Evolutionary conservation across 2,329 filamentous ascomycete species (phyloP), one percentile per base, ranked within the genome.

Genomic region (Daldinia eschscholtzii): DNA sequence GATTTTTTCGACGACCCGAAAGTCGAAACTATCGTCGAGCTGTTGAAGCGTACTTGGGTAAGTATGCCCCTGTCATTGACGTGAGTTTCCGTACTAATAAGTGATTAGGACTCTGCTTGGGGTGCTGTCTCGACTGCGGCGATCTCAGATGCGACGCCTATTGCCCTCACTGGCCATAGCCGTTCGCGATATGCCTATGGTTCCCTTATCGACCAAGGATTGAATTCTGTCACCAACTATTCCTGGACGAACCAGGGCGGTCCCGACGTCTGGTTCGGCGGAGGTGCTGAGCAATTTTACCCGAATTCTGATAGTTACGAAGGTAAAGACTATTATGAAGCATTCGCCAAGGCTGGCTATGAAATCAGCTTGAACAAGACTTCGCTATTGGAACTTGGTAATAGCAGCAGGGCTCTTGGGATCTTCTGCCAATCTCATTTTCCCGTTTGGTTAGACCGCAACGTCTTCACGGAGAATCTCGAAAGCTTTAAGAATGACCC

Each of bases 361-460:
- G 85, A 86, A 44, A 80, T 96, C 71, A 88, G 89, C 68, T 82
- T 88, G 72, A 94, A 95, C 85, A 92, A 92, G 80, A 94, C 92
- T 1, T 85, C 89, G 1, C 86, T 97, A 1, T 77, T 86, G 3
- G 80, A 83, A 28, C 84, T 87, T 0, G 83, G 87, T 56, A 88
- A 86, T 75, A 82, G 82, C 61, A 84, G 88, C 71, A 89, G 86
- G 75, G 88, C 92, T 0, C 88, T 97, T 1, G 93, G 93, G 37
- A 89, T 97, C 75, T 97, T 96, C 83, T 90, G 88, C 76, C 86
- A 87, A 67, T 87, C 86, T 70, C 92, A 92, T 81, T 86, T 97
- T 77, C 91, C 92, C 46, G 93, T 93, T 76, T 97, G 93, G 93
- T 86, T 97, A 10, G 93, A 97, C 81, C 90, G 93, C 72, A 94